Conservation (phyloP, 768 basidiomycete species). For the Hericium erinaceus region DNA sequence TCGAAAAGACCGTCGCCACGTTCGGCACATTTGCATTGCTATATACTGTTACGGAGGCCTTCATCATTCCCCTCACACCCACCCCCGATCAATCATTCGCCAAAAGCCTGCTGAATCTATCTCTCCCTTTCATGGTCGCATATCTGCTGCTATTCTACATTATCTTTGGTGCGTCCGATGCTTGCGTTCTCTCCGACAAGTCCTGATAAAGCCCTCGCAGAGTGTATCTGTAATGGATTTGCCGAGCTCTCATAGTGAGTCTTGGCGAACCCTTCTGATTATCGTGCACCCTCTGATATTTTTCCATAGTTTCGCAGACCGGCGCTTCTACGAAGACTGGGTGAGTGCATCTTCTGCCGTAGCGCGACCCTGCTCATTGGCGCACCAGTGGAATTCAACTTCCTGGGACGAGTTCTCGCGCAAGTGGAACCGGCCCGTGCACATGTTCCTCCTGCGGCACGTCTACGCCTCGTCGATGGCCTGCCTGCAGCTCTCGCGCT, state of each 20-base stretch:
- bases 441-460: slow-evolving; percentile 87
- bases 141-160: slow-evolving; percentile 84
- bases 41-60: slow-evolving; percentile 87
- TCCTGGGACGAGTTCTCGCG: slow-evolving; percentile 97
- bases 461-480: slow-evolving; percentile 88
- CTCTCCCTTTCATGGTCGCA: slow-evolving; percentile 89
- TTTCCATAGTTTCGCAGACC: slow-evolving; percentile 75
- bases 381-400: slow-evolving; percentile 85
- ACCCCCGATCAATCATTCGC: slow-evolving; percentile 61
- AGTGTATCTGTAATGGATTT: slow-evolving; percentile 95
- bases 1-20: slow-evolving; percentile 67
- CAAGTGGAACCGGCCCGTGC: slow-evolving; percentile 98
- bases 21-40: slow-evolving; percentile 95
- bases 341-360: slow-evolving; percentile 23
- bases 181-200: neutral
- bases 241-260: slow-evolving; percentile 84
- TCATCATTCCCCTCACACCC: slow-evolving; percentile 80
- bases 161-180: slow-evolving; percentile 53
- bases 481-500: slow-evolving; percentile 64
- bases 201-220: slow-evolving; percentile 28
- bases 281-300: neutral
- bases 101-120: slow-evolving; percentile 73
- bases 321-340: slow-evolving; percentile 98
- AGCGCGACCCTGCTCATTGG: neutral
- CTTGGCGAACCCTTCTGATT: neutral